Percentiles rank a stretch among this genome's conserved stretches.
phyloP scores from a whole-genome alignment of 495 filamentous ascomycete species.

The Tirmania nivea region DNA sequence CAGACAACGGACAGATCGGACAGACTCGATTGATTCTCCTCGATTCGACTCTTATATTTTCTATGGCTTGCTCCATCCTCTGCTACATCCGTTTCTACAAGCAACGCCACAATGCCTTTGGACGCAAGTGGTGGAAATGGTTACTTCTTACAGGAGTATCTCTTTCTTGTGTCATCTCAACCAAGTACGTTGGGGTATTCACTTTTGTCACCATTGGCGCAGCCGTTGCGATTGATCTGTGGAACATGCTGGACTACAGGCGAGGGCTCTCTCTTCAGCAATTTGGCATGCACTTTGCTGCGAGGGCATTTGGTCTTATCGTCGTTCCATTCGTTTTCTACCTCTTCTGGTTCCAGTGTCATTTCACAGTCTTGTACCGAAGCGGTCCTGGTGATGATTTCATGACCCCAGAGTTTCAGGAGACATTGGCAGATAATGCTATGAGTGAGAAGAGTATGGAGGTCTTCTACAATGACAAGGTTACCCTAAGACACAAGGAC shows the following conservation, averaged over 20 bases:
- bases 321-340: constrained; percentile 91
- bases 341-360: constrained; percentile 99
- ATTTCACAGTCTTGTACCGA: constrained; percentile 70
- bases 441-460: constrained; percentile 68
- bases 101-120: constrained; percentile 68
- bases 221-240: constrained; percentile 81
- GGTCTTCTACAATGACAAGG: constrained; percentile 75
- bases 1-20: constrained; percentile 90
- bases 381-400: constrained; percentile 96
- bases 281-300: constrained; percentile 77
- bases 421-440: constrained; percentile 80
- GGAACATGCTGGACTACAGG: constrained; percentile 80
- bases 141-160: constrained; percentile 81
- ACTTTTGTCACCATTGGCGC: constrained; percentile 94
- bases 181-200: constrained; percentile 92
- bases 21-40: constrained; percentile 90
- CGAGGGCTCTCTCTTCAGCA: constrained; percentile 52
- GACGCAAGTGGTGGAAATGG: constrained; percentile 99
- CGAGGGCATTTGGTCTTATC: constrained; percentile 63
- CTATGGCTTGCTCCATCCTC: constrained; percentile 83
- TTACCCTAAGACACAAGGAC: constrained; percentile 84
- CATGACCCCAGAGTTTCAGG: constrained; percentile 96
- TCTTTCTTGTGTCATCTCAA: constrained; percentile 92
- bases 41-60: constrained; percentile 80
- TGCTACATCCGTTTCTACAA: constrained; percentile 98